Evolutionary conservation across 495 filamentous ascomycete species (phyloP).

Genomic region (Aspergillus avenaceus): DNA sequence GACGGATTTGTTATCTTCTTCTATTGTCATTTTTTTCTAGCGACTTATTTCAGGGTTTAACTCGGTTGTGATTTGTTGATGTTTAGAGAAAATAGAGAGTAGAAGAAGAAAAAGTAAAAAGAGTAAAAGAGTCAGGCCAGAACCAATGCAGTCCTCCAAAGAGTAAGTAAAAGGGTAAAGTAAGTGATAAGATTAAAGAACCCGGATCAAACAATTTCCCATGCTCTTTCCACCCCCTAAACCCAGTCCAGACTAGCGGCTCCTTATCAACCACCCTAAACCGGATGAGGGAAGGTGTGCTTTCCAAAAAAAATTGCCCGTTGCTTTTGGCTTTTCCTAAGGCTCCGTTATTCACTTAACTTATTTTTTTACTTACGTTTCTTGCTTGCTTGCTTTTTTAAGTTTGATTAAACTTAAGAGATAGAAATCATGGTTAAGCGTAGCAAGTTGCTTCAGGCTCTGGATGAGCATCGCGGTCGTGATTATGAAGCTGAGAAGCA

Average conservation of each 20-base stretch:
- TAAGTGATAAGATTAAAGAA: too few relatives aligned
- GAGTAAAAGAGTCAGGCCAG: too few relatives aligned
- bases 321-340: not conserved
- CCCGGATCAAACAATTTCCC: slow-evolving; percentile 25
- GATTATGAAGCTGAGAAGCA: slow-evolving; percentile 66
- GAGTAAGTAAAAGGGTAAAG: too few relatives aligned
- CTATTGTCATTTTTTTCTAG: too few relatives aligned
- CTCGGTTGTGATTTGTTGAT: too few relatives aligned
- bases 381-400: slow-evolving; percentile 10
- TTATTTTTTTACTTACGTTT: slow-evolving; percentile 1
- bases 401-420: not conserved
- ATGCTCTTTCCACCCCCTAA: slow-evolving; percentile 1
- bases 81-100: not conserved
- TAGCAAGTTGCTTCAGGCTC: slow-evolving; percentile 61
- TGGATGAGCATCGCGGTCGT: slow-evolving; percentile 62
- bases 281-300: slow-evolving; percentile 19
- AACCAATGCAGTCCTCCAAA: too few relatives aligned
- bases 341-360: slow-evolving; percentile 3
- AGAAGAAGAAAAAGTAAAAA: not conserved
- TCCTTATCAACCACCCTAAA: slow-evolving; percentile 27
- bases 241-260: slow-evolving; percentile 8
- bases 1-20: not conserved
- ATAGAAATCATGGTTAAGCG: slow-evolving; percentile 51
- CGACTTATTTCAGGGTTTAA: too few relatives aligned
- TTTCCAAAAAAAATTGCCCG: slow-evolving; percentile 43